A percentile compares a stretch with the other conserved stretches of the same genome.
Conservation (phyloP, 805 yeast species). For the Tetrapisispora pingtungensis region DNA sequence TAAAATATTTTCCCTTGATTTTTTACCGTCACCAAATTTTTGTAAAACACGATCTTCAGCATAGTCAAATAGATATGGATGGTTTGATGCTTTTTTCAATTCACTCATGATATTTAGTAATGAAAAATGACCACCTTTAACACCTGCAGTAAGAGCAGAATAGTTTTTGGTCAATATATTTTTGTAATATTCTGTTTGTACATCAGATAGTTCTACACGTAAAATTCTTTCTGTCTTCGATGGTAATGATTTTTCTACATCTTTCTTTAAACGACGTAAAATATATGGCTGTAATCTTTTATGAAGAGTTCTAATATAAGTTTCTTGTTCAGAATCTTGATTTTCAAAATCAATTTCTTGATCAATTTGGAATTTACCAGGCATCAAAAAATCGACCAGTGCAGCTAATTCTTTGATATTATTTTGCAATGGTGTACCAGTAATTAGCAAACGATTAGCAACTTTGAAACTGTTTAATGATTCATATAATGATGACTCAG, state of each 20-base stretch:
- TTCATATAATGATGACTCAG: conserved; percentile 88
- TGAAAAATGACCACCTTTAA: conserved; percentile 68
- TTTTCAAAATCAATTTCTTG: conserved; percentile 92
- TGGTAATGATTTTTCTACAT: conserved; percentile 93
- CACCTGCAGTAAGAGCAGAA: conserved; percentile 79
- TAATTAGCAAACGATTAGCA: conserved; percentile 74
- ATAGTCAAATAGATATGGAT: conserved; percentile 88
- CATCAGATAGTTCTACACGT: conserved; percentile 88
- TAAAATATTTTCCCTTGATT: conserved; percentile 66
- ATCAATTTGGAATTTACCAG: conserved; percentile 81
- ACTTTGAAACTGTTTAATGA: conserved; percentile 74
- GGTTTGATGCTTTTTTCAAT: conserved; percentile 92
- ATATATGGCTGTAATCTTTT: conserved; percentile 82
- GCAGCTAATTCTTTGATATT: conserved; percentile 94
- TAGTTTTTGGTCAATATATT: conserved; percentile 89
- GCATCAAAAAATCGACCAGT: conserved; percentile 88
- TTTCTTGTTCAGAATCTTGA: conserved; percentile 80
- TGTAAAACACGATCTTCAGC: conserved; percentile 78
- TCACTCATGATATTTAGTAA: conserved; percentile 89
- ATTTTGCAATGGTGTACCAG: conserved; percentile 97
- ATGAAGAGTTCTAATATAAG: conserved; percentile 78
- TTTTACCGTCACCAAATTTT: conserved; percentile 46
- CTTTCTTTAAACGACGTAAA: conserved; percentile 86
- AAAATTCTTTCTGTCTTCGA: conserved; percentile 91
- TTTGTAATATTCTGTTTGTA: conserved; percentile 90